phyloP scores from a whole-genome alignment of 495 filamentous ascomycete genomes.

The Neurospora cerealis region DNA sequence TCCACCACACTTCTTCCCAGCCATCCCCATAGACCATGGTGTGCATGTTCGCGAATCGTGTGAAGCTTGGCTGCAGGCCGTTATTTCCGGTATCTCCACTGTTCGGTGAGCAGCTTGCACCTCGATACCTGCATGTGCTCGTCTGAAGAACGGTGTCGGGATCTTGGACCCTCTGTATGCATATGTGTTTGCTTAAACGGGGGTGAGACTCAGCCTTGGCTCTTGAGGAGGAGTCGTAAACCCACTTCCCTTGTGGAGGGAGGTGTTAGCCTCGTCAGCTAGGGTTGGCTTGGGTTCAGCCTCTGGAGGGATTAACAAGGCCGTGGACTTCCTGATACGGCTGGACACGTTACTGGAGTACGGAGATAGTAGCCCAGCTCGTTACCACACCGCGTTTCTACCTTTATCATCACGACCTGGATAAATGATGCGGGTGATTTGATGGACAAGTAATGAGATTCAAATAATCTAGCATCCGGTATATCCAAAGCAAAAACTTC shows the following conservation, averaged over 20 bases:
- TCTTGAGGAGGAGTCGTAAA: background rate
- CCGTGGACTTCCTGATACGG: background rate
- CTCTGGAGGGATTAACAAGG: background rate
- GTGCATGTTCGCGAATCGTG: background rate
- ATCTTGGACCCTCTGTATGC: background rate
- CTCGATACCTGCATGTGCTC: background rate
- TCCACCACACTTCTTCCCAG: background rate
- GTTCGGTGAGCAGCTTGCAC: background rate
- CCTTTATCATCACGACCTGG: too few species aligned
- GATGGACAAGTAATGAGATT: too few species aligned
- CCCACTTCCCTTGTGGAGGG: background rate
- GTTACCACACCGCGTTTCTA: too few species aligned
- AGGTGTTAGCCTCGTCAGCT: background rate
- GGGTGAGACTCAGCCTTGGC: background rate
- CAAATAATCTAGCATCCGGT: too few species aligned
- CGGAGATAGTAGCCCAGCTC: too few species aligned
- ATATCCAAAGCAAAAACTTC: too few species aligned
- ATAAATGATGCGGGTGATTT: too few species aligned
- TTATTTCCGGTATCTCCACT: background rate
- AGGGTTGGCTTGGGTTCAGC: background rate
- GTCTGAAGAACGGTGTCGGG: background rate
- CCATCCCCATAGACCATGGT: background rate
- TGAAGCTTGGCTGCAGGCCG: background rate
- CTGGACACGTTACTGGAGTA: background rate
- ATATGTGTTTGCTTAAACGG: background rate